These are phyloP conservation scores for Yamadazyma jaroonii DNA, from an alignment of 1,139 yeast genomes.

Conservation along the genomic window DNA sequence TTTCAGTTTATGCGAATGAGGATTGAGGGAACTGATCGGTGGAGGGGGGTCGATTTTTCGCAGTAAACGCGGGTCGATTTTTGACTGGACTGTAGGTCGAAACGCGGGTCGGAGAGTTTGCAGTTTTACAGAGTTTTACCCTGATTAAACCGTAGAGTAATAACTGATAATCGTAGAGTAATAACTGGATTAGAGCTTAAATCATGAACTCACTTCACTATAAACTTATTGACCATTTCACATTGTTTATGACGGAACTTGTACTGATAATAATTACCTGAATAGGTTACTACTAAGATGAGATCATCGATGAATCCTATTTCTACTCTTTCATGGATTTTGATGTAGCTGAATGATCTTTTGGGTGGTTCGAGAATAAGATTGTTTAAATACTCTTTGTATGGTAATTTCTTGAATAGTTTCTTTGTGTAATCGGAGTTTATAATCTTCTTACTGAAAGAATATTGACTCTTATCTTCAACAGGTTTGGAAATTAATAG, in stretches of 20 bases:
- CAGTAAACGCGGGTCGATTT: too few species aligned
- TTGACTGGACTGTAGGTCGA: too few species aligned
- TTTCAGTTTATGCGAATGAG: too few species aligned
- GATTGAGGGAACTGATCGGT: too few species aligned
- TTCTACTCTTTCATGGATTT: slow-evolving; percentile 30
- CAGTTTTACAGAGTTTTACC: too few species aligned
- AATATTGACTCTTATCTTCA: slow-evolving; percentile 14
- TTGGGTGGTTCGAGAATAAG: slow-evolving; percentile 46
- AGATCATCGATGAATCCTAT: slow-evolving; percentile 37
- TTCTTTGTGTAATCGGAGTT: slow-evolving; percentile 39
- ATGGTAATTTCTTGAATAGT: slow-evolving; percentile 40
- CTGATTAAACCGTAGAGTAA: too few species aligned
- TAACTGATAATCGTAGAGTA: too few species aligned
- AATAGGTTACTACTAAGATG: slow-evolving; percentile 39
- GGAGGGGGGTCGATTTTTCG: too few species aligned
- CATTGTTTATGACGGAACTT: slow-evolving; percentile 34
- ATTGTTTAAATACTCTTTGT: slow-evolving; percentile 41
- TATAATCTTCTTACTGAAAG: slow-evolving; percentile 22
- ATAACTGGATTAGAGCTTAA: too few species aligned
- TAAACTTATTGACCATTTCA: slow-evolving; percentile 13
- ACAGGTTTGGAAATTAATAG: slow-evolving; percentile 30
- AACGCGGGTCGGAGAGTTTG: too few species aligned
- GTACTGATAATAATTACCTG: slow-evolving; percentile 41
- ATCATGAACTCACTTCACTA: too few species aligned
- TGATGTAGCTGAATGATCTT: slow-evolving; percentile 43